Evolutionary conservation across 768 basidiomycete genomes (phyloP).

Genomic region (Hericium alpestre): DNA sequence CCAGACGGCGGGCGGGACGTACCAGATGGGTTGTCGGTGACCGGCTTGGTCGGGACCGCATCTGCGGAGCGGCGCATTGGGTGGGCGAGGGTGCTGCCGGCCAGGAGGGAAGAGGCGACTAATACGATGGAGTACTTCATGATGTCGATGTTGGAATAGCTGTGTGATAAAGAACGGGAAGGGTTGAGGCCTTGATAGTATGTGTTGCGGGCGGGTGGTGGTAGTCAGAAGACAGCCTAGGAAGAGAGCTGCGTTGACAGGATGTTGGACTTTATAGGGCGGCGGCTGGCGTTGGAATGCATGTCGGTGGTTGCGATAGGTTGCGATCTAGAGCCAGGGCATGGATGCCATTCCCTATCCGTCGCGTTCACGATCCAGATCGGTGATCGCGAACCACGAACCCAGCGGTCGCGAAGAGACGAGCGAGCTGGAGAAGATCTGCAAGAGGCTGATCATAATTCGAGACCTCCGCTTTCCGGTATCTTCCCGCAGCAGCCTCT

Average conservation of each 20-base stretch:
- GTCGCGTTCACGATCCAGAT: no score
- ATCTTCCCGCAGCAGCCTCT: no score
- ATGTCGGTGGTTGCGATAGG: neutral
- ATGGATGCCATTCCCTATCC: no score
- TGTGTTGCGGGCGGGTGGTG: neutral
- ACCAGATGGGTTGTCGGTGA: neutral
- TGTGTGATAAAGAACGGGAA: no score
- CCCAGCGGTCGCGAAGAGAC: no score
- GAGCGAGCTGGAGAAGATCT: no score
- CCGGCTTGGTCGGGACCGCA: neutral
- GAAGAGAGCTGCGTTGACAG: neutral
- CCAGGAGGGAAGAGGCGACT: neutral
- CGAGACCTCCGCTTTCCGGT: no score
- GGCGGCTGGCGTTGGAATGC: neutral
- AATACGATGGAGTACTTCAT: neutral
- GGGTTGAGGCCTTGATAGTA: neutral
- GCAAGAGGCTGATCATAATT: no score
- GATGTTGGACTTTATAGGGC: neutral
- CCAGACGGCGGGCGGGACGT: neutral
- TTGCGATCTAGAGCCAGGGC: no score
- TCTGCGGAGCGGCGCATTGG: neutral
- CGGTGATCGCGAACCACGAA: no score
- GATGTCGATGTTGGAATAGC: neutral
- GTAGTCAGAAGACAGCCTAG: neutral
- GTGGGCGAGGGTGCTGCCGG: neutral